These are phyloP conservation scores for Puccinellia tenuiflora DNA, from an alignment of 176 grass and related monocot species.

Conservation along the genomic window DNA sequence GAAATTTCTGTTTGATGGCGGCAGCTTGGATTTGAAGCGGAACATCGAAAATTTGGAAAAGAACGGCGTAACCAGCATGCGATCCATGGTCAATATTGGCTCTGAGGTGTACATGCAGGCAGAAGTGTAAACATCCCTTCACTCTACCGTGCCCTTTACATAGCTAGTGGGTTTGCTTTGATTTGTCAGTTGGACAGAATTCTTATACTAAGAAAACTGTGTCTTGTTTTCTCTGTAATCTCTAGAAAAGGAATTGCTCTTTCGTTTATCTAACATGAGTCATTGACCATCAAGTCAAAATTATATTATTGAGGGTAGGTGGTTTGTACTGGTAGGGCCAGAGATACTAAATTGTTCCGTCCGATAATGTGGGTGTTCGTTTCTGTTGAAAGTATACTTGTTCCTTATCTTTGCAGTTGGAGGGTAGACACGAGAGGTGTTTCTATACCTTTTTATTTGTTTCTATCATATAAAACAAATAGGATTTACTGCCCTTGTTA, in stretches of 20 bases:
- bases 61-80: constrained; percentile 68
- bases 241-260: neutral
- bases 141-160: neutral
- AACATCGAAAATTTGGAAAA: constrained; percentile 89
- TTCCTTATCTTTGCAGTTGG: neutral
- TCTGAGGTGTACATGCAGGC: constrained; percentile 95
- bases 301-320: neutral
- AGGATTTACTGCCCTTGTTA: neutral
- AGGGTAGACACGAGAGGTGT: neutral
- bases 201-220: neutral
- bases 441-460: neutral
- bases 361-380: neutral
- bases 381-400: neutral
- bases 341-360: neutral
- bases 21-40: constrained; percentile 81
- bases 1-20: neutral
- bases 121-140: constrained; percentile 60
- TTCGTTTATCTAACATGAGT: neutral
- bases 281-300: neutral
- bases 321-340: neutral
- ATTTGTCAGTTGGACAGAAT: neutral
- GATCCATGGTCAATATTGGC: constrained; percentile 85
- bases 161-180: neutral
- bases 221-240: neutral
- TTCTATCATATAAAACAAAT: neutral